Evolutionary conservation across 2,329 filamentous ascomycete species (phyloP), one percentile per base, ranked within the genome.

Genomic region (Xylariomycetidae sp.): DNA sequence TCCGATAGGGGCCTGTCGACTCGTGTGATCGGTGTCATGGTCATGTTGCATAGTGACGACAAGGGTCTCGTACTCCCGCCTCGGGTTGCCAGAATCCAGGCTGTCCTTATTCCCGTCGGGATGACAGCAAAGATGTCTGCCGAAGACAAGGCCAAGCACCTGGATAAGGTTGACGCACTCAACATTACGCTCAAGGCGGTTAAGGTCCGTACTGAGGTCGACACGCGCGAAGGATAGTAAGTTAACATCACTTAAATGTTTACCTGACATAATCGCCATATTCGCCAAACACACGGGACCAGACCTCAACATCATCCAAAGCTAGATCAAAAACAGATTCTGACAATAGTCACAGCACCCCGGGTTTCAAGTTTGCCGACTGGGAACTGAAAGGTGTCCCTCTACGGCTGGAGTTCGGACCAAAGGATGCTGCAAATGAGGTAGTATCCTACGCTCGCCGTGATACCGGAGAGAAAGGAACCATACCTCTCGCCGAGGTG

Each of bases 291-390:
- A n/a, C n/a, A n/a, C n/a, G n/a, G n/a, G n/a, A n/a, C n/a, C n/a
- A n/a, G n/a, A n/a, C n/a, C n/a, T n/a, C n/a, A n/a, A n/a, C n/a
- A n/a, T n/a, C n/a, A n/a, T n/a, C n/a, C n/a, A n/a, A n/a, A n/a
- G n/a, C n/a, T n/a, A n/a, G n/a, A n/a, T n/a, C n/a, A n/a, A n/a
- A n/a, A n/a, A n/a, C n/a, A n/a, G 20, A 23, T 23, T 23, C 41
- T 42, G 26, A 48, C 38, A n/a, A 27, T 16, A 4, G n/a, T n/a
- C 19, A 16, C 28, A 49, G 46, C 80, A 79, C 88, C 40, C 89
- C 92, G 25, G 88, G 88, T 45, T 97, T 85, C 82, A 98, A 98
- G 66, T 98, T 98, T 72, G 94, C 94, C 66, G 89, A 98, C 65
- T 96, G 88, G 88, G 94, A 98, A 63, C 74, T 97, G 51, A 94